Evolutionary conservation across 192 early-diverging fungal species (phyloP).

Genomic region (Linnemannia zychae): DNA sequence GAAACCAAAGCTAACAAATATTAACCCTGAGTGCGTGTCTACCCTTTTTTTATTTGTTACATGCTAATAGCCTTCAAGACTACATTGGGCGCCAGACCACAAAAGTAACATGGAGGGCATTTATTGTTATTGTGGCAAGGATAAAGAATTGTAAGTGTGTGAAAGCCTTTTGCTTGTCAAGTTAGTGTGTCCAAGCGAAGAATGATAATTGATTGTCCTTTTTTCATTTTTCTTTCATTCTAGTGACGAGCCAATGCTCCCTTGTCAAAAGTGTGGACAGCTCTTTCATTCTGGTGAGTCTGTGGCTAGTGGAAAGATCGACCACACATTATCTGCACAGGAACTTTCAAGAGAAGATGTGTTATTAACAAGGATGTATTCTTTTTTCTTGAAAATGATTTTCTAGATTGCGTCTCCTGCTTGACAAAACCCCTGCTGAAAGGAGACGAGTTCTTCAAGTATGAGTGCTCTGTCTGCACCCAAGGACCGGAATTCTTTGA

Average conservation of each 20-base stretch:
- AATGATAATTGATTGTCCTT: not conserved
- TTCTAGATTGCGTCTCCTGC: conserved; percentile 73
- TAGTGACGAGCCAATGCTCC: conserved; percentile 76
- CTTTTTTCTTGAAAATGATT: not conserved
- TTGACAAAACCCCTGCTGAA: conserved; percentile 69
- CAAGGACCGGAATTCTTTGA: conserved; percentile 73
- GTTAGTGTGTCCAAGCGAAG: not conserved
- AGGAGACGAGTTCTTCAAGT: conserved; percentile 83
- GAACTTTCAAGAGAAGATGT: not conserved
- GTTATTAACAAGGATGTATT: not conserved
- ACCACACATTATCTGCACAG: not conserved
- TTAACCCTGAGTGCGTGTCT: not conserved
- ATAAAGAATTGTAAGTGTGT: conserved; percentile 62
- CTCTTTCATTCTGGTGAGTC: conserved; percentile 81
- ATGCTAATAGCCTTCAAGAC: conserved; percentile 19
- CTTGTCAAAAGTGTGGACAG: conserved; percentile 75
- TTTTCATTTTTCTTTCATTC: not conserved
- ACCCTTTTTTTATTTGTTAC: not conserved
- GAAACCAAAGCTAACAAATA: not conserved
- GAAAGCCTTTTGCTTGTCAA: not conserved
- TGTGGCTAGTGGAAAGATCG: not conserved
- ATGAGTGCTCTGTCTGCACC: conserved; percentile 82
- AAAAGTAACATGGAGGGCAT: conserved; percentile 63
- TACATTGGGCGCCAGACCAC: conserved; percentile 45
- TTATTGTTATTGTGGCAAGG: conserved; percentile 88